Conservation (phyloP, 192 early-diverging fungal genomes). For the Spizellomyces punctatus region DNA sequence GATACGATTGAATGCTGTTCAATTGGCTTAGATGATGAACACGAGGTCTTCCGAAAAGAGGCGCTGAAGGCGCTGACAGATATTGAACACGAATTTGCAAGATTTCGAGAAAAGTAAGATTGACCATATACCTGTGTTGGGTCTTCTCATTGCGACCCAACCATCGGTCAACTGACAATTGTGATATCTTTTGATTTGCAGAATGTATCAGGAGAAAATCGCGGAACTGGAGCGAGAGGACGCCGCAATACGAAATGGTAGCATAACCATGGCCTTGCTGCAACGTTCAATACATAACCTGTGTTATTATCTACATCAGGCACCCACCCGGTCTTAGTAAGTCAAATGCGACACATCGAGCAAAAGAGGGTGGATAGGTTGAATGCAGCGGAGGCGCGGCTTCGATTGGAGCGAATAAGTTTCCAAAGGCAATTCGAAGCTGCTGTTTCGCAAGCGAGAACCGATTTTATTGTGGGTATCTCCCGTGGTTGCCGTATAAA, state of each 20-base stretch:
- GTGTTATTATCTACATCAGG: not conserved
- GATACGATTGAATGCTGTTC: not conserved
- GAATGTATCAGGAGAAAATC: conserved; percentile 32
- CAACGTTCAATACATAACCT: not conserved
- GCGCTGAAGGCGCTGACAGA: conserved; percentile 24
- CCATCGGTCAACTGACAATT: not conserved
- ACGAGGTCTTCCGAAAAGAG: conserved; percentile 24
- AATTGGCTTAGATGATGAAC: conserved; percentile 24
- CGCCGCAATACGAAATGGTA: conserved; percentile 18
- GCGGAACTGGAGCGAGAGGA: conserved; percentile 22
- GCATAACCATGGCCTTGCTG: not conserved
- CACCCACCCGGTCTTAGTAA: conserved; percentile 14
- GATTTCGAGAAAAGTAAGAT: conserved; percentile 27
- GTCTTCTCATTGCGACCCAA: not conserved
- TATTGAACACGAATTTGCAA: conserved; percentile 30
- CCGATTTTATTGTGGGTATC: conserved; percentile 30
- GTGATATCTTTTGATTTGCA: not conserved
- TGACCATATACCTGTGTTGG: not conserved
- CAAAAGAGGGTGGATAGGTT: conserved; percentile 17
- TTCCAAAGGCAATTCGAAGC: conserved; percentile 23
- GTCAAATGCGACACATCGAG: conserved; percentile 23
- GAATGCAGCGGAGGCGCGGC: conserved; percentile 14
- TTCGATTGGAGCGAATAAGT: conserved; percentile 5
- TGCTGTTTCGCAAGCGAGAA: conserved; percentile 18
- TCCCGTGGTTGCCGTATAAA: not conserved